These are phyloP conservation scores for Trichoderma arundinaceum DNA, from an alignment of 2,329 filamentous ascomycete genomes.

Conservation along the genomic window DNA sequence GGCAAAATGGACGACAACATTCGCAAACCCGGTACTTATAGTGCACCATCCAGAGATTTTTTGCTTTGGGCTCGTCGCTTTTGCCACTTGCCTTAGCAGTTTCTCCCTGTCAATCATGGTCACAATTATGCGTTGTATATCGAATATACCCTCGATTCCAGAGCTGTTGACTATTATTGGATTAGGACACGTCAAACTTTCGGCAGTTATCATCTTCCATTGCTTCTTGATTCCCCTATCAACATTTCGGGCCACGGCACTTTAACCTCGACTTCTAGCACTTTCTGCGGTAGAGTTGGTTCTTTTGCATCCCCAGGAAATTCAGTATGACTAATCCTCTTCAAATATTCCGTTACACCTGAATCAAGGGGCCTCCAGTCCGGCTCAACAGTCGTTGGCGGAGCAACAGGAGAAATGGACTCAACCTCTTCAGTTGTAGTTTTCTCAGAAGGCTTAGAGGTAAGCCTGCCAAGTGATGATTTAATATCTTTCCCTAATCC, in stretches of 20 bases:
- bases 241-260: background rate
- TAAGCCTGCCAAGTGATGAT: background rate
- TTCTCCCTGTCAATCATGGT: slow-evolving; percentile 24
- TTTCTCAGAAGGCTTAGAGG: background rate
- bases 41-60: slow-evolving; percentile 30
- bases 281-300: background rate
- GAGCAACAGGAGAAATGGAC: background rate
- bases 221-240: background rate
- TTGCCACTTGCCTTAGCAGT: slow-evolving; percentile 17
- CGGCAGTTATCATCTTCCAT: background rate
- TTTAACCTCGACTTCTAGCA: background rate
- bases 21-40: slow-evolving; percentile 29
- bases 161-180: slow-evolving; percentile 30
- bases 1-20: slow-evolving; percentile 6
- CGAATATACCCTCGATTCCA: slow-evolving; percentile 30
- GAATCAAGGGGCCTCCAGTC: background rate
- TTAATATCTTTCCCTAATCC: background rate
- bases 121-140: slow-evolving; percentile 29
- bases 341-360: background rate
- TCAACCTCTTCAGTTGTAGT: background rate
- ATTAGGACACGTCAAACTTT: slow-evolving; percentile 23
- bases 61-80: slow-evolving; percentile 7
- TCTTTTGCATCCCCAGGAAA: background rate
- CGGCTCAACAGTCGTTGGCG: background rate
- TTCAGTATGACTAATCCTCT: background rate